These are phyloP conservation scores for Micractinium conductrix DNA, from an alignment of 139 green algal species.

Conservation along the genomic window DNA sequence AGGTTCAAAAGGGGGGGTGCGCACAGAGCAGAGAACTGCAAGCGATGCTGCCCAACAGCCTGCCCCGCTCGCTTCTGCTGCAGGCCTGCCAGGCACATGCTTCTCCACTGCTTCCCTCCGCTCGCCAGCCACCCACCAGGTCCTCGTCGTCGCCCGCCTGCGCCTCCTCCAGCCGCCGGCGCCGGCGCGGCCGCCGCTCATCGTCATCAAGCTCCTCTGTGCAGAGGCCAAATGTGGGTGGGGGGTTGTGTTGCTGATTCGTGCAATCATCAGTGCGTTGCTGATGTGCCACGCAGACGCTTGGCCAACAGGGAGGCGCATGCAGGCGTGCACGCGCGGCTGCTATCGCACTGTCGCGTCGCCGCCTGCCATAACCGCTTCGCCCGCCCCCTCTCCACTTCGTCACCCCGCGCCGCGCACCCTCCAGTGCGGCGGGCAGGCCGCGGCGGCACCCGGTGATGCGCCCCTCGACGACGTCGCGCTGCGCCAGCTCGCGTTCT, in stretches of 20 bases:
- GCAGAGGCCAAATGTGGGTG: too few species aligned
- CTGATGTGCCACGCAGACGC: too few species aligned
- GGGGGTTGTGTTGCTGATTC: too few species aligned
- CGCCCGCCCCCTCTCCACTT: not conserved
- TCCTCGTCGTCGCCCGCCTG: constrained; percentile 60
- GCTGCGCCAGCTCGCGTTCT: constrained; percentile 77
- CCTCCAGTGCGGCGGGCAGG: constrained; percentile 69
- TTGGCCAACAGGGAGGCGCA: too few species aligned
- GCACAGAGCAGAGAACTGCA: too few species aligned
- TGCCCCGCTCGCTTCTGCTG: not conserved
- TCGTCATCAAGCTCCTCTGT: constrained; percentile 62
- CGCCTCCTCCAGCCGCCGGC: constrained; percentile 59
- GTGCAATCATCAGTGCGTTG: too few species aligned
- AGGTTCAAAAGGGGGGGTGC: too few species aligned
- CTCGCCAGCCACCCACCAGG: constrained; percentile 2
- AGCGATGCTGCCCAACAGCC: not conserved
- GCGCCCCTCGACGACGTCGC: constrained; percentile 59
- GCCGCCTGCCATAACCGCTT: too few species aligned
- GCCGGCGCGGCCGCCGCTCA: constrained; percentile 48
- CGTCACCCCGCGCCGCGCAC: constrained; percentile 37
- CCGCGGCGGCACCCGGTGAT: constrained; percentile 42
- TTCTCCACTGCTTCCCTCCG: too few species aligned
- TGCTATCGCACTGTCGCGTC: too few species aligned
- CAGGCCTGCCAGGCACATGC: not conserved
- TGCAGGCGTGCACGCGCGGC: too few species aligned